Percentiles rank a stretch among this genome's conserved stretches.
phyloP scores from a whole-genome alignment of 176 grass and related monocot genomes.

The Rhynchospora breviuscula region DNA sequence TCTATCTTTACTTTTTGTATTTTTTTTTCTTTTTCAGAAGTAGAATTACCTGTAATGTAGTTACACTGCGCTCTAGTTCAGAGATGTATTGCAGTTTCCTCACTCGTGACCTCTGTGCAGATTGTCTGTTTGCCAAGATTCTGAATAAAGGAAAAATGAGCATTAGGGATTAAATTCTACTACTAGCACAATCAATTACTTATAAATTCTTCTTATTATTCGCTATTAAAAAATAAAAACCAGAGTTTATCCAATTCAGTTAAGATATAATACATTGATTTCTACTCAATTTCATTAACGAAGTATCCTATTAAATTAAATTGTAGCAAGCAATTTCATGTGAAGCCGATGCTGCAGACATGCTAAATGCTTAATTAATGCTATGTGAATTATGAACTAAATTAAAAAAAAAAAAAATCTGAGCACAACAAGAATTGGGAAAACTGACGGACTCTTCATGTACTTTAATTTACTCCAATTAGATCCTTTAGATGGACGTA shows the following conservation, averaged over 20 bases:
- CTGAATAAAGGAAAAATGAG: slow-evolving; percentile 30
- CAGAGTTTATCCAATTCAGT: background rate
- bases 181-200: background rate
- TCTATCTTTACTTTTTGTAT: background rate
- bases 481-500: background rate
- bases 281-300: background rate
- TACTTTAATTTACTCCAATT: background rate
- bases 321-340: slow-evolving; percentile 2
- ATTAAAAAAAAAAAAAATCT: background rate
- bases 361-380: background rate
- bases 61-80: slow-evolving; percentile 90
- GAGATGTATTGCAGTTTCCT: slow-evolving; percentile 97
- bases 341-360: background rate
- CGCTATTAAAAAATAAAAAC: background rate
- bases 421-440: background rate
- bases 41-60: slow-evolving; percentile 63
- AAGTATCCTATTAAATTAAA: background rate
- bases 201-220: background rate
- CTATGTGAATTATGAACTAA: background rate
- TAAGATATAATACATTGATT: background rate
- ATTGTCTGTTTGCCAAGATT: slow-evolving; percentile 95
- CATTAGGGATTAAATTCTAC: background rate
- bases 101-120: slow-evolving; percentile 90
- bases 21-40: background rate
- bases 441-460: background rate